Evolutionary conservation across 345 rosid genomes (phyloP), one percentile per base, ranked within the genome.

Genomic region (Noccaea caerulescens): DNA sequence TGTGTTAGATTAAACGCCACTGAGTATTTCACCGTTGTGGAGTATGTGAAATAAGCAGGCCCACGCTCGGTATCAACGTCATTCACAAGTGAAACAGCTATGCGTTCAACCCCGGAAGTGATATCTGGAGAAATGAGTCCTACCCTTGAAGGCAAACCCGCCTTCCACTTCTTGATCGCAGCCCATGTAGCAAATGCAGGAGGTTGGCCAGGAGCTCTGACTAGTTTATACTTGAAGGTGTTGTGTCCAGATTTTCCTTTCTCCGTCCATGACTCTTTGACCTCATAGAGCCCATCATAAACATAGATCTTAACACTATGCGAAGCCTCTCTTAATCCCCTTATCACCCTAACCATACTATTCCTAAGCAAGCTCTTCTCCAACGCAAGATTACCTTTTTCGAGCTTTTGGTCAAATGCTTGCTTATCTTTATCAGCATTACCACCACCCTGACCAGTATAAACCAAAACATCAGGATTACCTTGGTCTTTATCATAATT

Each of bases 381-480:
- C 76, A 91, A 72, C 3, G 98, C 98, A 73, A 94, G 93, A 81
- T 91, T 94, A 61, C 99, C 98, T 74, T 96, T 83, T 70, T 85
- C 96, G 5, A 94, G 86, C 78, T 91, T 86, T 82, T 94, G 98
- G 80, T 91, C 89, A 23, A 84, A 78, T 7, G 87, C 78, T 69
- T 82, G 84, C 69, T 81, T 85, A 72, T 84, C 85, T 65, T 74
- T 79, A 72, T 82, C 84, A 38, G 77, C 85, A 77, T 55, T 75
- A 49, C 99, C 97, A 49, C 99, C 97, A 11, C 99, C 99, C 6
- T 86, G 92, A 51, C 99, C 98, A 41, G 84, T 84, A 60, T 91
- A 91, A 23, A 92, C 69, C 52, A 94, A 61, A 53, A 89, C 82
- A 75, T 91, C 92, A 1, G 79, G 70, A 73, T 88, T 86, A 54